Conservation (phyloP, 805 yeast species). For the Martiniozyma abietophila region DNA sequence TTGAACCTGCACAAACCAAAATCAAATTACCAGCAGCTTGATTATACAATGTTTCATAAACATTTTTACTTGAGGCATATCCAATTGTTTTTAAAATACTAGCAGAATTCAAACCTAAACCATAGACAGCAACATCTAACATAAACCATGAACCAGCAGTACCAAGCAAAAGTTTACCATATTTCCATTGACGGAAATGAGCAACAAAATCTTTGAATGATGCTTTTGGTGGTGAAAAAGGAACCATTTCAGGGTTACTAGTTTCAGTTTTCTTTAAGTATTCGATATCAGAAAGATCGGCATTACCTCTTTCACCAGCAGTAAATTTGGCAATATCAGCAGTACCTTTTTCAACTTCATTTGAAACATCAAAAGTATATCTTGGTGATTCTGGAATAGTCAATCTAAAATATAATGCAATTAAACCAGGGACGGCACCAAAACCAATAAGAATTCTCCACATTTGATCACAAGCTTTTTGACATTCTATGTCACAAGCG, state of each 20-base stretch:
- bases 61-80: conserved; percentile 61
- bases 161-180: conserved; percentile 74
- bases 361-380: conserved; percentile 69
- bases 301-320: conserved; percentile 43
- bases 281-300: conserved; percentile 35
- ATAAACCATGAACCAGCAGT: conserved; percentile 90
- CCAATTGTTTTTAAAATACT: conserved; percentile 76
- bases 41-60: conserved; percentile 63
- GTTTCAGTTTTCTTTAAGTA: conserved; percentile 39
- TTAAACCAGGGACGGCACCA: conserved; percentile 81
- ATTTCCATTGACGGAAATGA: conserved; percentile 82
- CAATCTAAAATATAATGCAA: conserved; percentile 84
- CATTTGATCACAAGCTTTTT: conserved; percentile 80
- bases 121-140: conserved; percentile 86
- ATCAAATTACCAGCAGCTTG: conserved; percentile 88
- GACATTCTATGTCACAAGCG: conserved; percentile 60
- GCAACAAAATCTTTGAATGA: conserved; percentile 59
- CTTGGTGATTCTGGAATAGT: conserved; percentile 95
- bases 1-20: conserved; percentile 87
- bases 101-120: conserved; percentile 78
- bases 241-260: conserved; percentile 23
- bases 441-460: conserved; percentile 89
- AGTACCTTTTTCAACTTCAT: conserved; percentile 45
- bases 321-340: conserved; percentile 46
- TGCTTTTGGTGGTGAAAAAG: conserved; percentile 64